Evolutionary conservation across 345 rosid genomes (phyloP).

Genomic region (Nasturtium officinale): DNA sequence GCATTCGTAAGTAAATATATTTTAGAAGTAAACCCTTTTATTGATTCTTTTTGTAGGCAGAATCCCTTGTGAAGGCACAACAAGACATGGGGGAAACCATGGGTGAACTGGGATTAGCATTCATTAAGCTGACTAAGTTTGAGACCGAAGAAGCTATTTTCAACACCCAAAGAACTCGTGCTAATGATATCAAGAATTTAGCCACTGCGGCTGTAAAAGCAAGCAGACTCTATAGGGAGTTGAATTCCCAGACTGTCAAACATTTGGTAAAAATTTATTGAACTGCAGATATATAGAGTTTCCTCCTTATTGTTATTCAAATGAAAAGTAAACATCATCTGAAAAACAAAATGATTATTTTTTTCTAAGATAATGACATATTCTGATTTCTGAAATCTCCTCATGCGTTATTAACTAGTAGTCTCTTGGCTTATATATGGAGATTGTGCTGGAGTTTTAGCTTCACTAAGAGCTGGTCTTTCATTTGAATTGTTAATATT

Average conservation of each 20-base stretch:
- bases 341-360: slow-evolving; percentile 17
- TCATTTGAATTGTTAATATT: slow-evolving; percentile 26
- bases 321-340: slow-evolving; percentile 2
- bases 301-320: background rate
- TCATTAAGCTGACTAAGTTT: slow-evolving; percentile 85
- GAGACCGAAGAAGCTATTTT: slow-evolving; percentile 85
- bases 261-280: slow-evolving; percentile 65
- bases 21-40: slow-evolving; percentile 5
- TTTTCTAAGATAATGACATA: background rate
- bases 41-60: slow-evolving; percentile 59
- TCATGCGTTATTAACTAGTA: slow-evolving; percentile 7
- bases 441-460: background rate
- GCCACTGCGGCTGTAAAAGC: slow-evolving; percentile 98
- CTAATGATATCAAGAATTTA: slow-evolving; percentile 78
- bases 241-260: slow-evolving; percentile 83
- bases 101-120: slow-evolving; percentile 87
- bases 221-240: slow-evolving; percentile 85
- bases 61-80: slow-evolving; percentile 81
- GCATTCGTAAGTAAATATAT: slow-evolving; percentile 1
- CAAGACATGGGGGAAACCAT: slow-evolving; percentile 97
- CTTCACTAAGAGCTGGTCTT: slow-evolving; percentile 12
- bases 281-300: slow-evolving; percentile 1
- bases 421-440: background rate
- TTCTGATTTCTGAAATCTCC: background rate
- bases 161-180: slow-evolving; percentile 71